A percentile compares a stretch with the other conserved stretches of the same genome.
Conservation (phyloP, 2,329 filamentous ascomycete species). For the Colletotrichum sidae region DNA sequence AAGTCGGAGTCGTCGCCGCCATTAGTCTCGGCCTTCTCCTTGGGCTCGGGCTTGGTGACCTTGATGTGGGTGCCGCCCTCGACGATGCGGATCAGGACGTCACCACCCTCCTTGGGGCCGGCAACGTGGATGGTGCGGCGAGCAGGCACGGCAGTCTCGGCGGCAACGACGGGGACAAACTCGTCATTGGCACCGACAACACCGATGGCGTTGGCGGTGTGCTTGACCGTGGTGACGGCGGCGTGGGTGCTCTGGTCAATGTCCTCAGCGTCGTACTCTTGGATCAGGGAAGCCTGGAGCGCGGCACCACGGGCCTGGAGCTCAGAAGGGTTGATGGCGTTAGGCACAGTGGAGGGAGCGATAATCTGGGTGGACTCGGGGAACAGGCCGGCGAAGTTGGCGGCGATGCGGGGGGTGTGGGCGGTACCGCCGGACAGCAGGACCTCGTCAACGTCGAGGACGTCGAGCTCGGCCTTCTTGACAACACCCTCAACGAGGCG, state of each 20-base stretch:
- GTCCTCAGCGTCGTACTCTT: conserved; percentile 93
- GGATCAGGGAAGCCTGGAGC: conserved; percentile 92
- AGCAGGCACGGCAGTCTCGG: conserved; percentile 91
- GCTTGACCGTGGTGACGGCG: conserved; percentile 92
- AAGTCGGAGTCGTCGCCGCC: conserved; percentile 74
- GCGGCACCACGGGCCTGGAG: conserved; percentile 89
- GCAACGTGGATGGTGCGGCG: conserved; percentile 84
- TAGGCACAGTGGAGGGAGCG: conserved; percentile 81
- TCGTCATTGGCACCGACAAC: conserved; percentile 76
- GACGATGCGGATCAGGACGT: conserved; percentile 87
- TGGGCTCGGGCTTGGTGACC: conserved; percentile 87
- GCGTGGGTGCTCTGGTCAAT: conserved; percentile 97
- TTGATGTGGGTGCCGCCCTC: conserved; percentile 94
- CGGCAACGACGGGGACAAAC: conserved; percentile 84
- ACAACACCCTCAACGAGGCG: conserved; percentile 85
- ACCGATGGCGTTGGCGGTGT: conserved; percentile 89
- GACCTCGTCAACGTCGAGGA: conserved; percentile 94
- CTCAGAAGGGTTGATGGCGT: conserved; percentile 93
- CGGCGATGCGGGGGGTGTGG: conserved; percentile 92
- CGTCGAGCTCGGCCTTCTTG: conserved; percentile 91
- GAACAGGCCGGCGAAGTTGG: conserved; percentile 84
- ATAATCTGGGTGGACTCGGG: conserved; percentile 81
- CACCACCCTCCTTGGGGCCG: conserved; percentile 83
- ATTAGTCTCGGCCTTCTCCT: conserved; percentile 76
- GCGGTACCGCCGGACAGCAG: conserved; percentile 92